A percentile compares a stretch with the other conserved stretches of the same genome.
Conservation (phyloP, 208 protist species). For the Leishmania major region DNA sequence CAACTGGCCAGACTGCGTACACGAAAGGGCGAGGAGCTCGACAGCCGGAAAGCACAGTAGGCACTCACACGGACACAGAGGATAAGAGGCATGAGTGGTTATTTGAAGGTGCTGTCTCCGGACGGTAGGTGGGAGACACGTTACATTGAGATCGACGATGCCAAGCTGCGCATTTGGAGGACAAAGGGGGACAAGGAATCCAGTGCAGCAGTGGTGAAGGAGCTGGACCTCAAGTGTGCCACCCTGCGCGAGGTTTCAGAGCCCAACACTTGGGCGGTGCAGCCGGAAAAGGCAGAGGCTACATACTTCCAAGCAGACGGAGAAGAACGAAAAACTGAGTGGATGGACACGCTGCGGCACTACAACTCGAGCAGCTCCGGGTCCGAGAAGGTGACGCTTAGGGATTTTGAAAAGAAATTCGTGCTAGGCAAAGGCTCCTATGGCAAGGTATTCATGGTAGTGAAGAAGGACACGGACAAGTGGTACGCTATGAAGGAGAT, state of each 20-base stretch:
- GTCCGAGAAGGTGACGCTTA: constrained; percentile 65
- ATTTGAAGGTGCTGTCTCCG: constrained; percentile 43
- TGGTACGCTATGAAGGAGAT: constrained; percentile 94
- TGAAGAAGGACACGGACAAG: constrained; percentile 82
- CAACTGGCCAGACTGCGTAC: neutral
- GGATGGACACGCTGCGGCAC: constrained; percentile 39
- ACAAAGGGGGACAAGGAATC: constrained; percentile 41
- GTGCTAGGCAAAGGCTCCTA: constrained; percentile 94
- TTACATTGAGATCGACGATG: constrained; percentile 74
- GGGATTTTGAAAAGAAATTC: constrained; percentile 88
- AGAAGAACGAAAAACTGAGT: constrained; percentile 43
- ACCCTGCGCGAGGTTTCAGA: constrained; percentile 31
- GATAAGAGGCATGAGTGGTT: constrained; percentile 35
- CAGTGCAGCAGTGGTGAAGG: constrained; percentile 32
- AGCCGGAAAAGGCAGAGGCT: constrained; percentile 24
- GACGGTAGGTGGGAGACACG: constrained; percentile 45
- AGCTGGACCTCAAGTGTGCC: constrained; percentile 57
- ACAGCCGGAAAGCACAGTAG: neutral
- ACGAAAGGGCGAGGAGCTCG: neutral
- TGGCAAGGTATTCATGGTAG: constrained; percentile 91
- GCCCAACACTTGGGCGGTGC: constrained; percentile 31
- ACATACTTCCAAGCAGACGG: constrained; percentile 41
- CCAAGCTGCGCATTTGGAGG: constrained; percentile 72
- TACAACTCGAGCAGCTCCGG: constrained; percentile 35
- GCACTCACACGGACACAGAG: neutral